Conservation (phyloP, 1,284 basidiomycete species). For the Cystobasidiaceae sp. region DNA sequence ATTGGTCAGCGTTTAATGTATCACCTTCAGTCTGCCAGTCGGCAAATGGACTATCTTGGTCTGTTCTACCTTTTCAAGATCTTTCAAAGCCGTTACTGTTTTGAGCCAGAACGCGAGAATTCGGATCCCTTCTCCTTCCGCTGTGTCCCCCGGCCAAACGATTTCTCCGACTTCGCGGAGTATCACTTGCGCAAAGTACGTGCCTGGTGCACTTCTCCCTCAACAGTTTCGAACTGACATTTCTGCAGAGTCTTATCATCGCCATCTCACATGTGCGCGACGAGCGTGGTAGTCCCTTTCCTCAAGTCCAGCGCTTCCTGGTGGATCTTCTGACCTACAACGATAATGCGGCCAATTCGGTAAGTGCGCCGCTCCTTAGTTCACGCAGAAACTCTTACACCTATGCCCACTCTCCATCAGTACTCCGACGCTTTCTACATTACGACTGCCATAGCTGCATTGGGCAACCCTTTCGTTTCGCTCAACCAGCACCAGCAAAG, state of each 20-base stretch:
- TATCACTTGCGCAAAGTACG: slow-evolving; percentile 79
- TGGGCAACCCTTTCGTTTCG: slow-evolving; percentile 71
- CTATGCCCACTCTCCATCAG: slow-evolving; percentile 47
- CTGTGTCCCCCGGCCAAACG: slow-evolving; percentile 85
- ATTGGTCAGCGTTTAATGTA: neutral
- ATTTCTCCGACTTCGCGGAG: slow-evolving; percentile 84
- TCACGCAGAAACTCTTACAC: slow-evolving; percentile 9
- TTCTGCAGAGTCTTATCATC: slow-evolving; percentile 58
- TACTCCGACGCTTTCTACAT: slow-evolving; percentile 90
- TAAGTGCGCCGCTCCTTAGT: slow-evolving; percentile 30
- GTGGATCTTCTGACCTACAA: slow-evolving; percentile 88
- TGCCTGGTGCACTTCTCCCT: neutral
- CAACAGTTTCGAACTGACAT: neutral
- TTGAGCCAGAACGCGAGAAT: slow-evolving; percentile 69
- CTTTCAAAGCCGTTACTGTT: slow-evolving; percentile 81
- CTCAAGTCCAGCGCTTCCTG: slow-evolving; percentile 81
- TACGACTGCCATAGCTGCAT: slow-evolving; percentile 74
- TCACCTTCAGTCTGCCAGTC: slow-evolving; percentile 56
- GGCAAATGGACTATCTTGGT: slow-evolving; percentile 74
- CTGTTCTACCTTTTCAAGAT: slow-evolving; percentile 95
- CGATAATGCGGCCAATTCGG: slow-evolving; percentile 79
- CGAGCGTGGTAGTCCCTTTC: slow-evolving; percentile 70
- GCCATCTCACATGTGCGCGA: slow-evolving; percentile 80
- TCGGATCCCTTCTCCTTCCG: slow-evolving; percentile 75
- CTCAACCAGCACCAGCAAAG: slow-evolving; percentile 41